Percentiles rank a stretch among this genome's conserved stretches.
Conservation (phyloP, 2,329 filamentous ascomycete genomes). For the Paradendryphiella salina region DNA sequence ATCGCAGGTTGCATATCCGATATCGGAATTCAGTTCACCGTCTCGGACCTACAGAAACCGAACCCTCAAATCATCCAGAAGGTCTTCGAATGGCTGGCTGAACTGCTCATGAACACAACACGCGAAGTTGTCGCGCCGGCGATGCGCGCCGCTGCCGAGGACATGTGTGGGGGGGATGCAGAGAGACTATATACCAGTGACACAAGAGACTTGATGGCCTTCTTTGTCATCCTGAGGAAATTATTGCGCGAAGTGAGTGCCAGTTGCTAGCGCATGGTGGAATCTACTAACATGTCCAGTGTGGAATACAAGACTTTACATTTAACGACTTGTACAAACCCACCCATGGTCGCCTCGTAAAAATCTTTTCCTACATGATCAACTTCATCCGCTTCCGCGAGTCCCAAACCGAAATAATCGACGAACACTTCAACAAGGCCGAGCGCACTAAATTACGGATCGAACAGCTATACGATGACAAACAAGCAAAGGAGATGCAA, state of each 20-base stretch:
- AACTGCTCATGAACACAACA: conserved; percentile 89
- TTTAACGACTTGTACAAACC: conserved; percentile 91
- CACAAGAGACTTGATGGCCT: conserved; percentile 92
- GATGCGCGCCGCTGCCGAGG: conserved; percentile 88
- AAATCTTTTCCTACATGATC: conserved; percentile 97
- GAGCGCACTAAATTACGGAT: conserved; percentile 86
- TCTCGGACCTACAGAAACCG: conserved; percentile 88
- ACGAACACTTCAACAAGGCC: conserved; percentile 89
- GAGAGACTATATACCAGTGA: conserved; percentile 80
- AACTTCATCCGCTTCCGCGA: conserved; percentile 98
- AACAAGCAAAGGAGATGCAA: conserved; percentile 80
- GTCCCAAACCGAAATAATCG: conserved; percentile 84
- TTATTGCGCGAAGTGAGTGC: conserved; percentile 67
- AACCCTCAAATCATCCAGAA: conserved; percentile 94
- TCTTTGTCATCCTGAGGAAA: conserved; percentile 81
- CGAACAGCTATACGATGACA: conserved; percentile 80
- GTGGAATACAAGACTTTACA: conserved; percentile 89
- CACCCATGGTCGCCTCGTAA: conserved; percentile 84
- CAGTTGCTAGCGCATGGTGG: neutral
- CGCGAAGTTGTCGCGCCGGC: conserved; percentile 92
- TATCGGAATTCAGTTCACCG: conserved; percentile 86
- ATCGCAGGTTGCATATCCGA: conserved; percentile 97
- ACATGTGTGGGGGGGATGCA: conserved; percentile 79
- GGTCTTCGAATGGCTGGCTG: conserved; percentile 97
- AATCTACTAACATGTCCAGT: conserved; percentile 54